These are phyloP conservation scores for Chloranthus sessilifolius DNA, from an alignment of 164 flowering plant species.

Conservation along the genomic window DNA sequence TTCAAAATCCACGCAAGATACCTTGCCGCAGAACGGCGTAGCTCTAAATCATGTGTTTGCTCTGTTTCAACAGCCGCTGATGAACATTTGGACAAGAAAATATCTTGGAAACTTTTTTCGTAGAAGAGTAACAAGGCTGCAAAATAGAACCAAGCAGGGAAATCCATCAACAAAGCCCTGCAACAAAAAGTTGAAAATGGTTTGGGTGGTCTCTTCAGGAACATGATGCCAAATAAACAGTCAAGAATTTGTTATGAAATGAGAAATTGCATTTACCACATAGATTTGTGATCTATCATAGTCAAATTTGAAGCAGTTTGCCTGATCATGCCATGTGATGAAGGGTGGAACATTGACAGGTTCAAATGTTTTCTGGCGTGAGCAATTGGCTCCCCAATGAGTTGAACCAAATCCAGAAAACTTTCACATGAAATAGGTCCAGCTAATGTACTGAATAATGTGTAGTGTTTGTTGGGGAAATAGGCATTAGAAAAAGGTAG, in stretches of 20 bases:
- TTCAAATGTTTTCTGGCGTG: conserved; percentile 9
- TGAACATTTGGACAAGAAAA: conserved; percentile 12
- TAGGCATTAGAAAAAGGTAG: conserved; percentile 66
- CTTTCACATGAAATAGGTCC: conserved; percentile 46
- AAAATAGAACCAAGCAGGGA: conserved; percentile 71
- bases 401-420: conserved; percentile 38
- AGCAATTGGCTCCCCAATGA: conserved; percentile 13
- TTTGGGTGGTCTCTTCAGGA: conserved; percentile 4
- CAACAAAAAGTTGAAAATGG: conserved; percentile 14
- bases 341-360: background rate
- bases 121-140: conserved; percentile 51
- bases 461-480: conserved; percentile 35
- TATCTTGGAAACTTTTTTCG: conserved; percentile 15
- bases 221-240: background rate
- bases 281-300: conserved; percentile 41
- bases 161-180: conserved; percentile 73
- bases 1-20: conserved; percentile 63
- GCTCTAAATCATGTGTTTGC: conserved; percentile 14
- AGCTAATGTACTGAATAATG: conserved; percentile 29
- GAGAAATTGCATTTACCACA: conserved; percentile 42
- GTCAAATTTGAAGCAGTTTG: conserved; percentile 18
- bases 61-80: conserved; percentile 8
- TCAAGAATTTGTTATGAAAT: background rate
- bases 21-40: conserved; percentile 35
- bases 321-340: conserved; percentile 8